Evolutionary conservation across 179 eudicot species (phyloP), one percentile per base, ranked within the genome.

Genomic region (Sideroxylon spinosum): DNA sequence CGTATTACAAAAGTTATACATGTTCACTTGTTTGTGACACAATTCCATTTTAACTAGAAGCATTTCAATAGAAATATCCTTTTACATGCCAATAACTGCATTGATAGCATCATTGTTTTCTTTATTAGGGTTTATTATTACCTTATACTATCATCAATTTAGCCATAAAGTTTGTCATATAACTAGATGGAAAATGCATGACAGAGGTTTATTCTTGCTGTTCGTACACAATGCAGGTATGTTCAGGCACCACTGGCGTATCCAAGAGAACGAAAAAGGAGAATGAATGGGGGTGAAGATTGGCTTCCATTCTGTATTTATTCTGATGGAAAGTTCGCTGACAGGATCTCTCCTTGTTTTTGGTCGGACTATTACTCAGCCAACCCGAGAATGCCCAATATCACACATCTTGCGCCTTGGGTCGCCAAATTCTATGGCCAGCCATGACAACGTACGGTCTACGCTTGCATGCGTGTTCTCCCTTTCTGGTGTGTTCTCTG

Each of bases 201-300:
- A 14, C 7, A 19, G 23, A 6, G 63, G 63, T 14, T 52, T 14
- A 14, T 14, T 52, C 56, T 52, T 52, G 2, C 56, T 52, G 56
- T 52, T 6, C 32, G 37, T 19, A 23, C 66, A 37, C 60, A 20
- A 56, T 82, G 86, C 86, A 90, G 94, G 82, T 91, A 91, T 53
- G 86, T 89, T 65, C 95, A 89, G 80, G 91, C 95, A 29, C 92
- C 95, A 37, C 77, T 91, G 81, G 92, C 95, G 62, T 91, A 91
- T 80, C 95, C 95, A 71, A 86, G 91, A 84, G 95, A 91, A 63
- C 77, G 89, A 46, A 88, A 84, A 73, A 76, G 92, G 84, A 86
- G 89, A 82, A 89, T 91, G 92, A 91, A 91, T 17, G 92, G 95
- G 25, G 91, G 91, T 61, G 91, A 86, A 76, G 86, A 84, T 55